Base-by-base conservation (phyloP, 2,329 filamentous ascomycete genomes). In the Exophiala alcalophila region DNA sequence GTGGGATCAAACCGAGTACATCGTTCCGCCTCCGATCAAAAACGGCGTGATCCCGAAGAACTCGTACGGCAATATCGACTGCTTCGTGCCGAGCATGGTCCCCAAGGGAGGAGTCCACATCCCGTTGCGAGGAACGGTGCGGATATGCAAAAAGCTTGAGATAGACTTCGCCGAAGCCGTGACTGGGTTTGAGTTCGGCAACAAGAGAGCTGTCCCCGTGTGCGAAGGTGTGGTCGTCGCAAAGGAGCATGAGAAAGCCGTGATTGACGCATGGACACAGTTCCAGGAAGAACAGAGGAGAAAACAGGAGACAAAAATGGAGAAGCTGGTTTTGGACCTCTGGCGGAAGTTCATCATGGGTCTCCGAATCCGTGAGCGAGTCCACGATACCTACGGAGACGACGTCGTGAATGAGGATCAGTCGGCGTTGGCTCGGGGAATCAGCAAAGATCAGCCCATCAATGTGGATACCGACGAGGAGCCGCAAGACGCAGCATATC, bases 141-240 rank as follows among this genome's bases (percentile, higher is more conserved):
- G 83, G 33, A 78, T 96, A 1, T 96, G 91, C 63, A 88, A 86
- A 61, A 82, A 85, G 49, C 71, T 98, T 0, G 80, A 80, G 3
- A 84, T 97, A 25, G 89, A 96, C 59, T 94, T 83, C 56, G 92
- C 92, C 0, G 92, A 97, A 65, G 92, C 92, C 1, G 92, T 95
- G 2, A 90, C 90, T 0, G 92, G 88, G 1, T 98, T 98, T 61
- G 92, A 98, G 60, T 98, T 97, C 61, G 91, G 91, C 0, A 84
- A 92, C 56, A 84, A 92, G 47, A 90, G 92, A 75, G 92, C 92
- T 4, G 88, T 97, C 1, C 92, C 92, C 0, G 81, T 96, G 1
- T 84, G 97, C 19, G 84, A 86, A 40, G 92, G 91, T 1, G 88
- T 96, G 0, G 89, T 98, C 0, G 78, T 96, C 2, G 87, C 91